Evolutionary conservation across 2,329 filamentous ascomycete genomes (phyloP), one percentile per base, ranked within the genome.

Genomic region (Trichophyton simii): DNA sequence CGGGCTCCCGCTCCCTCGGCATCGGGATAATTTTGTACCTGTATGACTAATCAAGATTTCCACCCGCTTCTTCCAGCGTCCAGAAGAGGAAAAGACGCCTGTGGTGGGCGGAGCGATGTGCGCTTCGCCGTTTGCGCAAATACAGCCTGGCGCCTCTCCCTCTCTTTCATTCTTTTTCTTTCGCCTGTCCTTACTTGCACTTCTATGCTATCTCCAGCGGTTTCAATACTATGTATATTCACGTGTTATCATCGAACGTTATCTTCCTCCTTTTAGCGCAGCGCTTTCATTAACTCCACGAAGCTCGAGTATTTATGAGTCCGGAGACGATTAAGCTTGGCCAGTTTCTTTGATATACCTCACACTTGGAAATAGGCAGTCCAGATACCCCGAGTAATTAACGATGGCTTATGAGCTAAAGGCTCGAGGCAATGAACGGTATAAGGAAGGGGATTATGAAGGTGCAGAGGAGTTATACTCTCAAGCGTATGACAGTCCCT

Each of bases 401-500:
- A 20, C 31, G n/a, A 74, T 74, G 72, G 67, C 73, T 6, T 71
- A 72, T 61, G 73, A 73, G 57, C 67, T 77, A 25, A 77, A 76
- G 65, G 69, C 75, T 57, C 76, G 74, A 65, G 77, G 76, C 61
- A 78, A 79, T 61, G 69, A 74, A 66, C 74, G 75, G 66, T 79
- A 72, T 70, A 77, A 78, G 61, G 69, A 73, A 36, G 76, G 74
- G 13, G 72, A 78, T 52, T 78, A 72, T 65, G 71, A 67, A 58
- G 76, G 75, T 20, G 77, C 77, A 18, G 77, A 79, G 67, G 73
- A 77, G n/a, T 67, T 72, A 57, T 79, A 73, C 65, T 76, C 76
- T 4, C 75, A 78, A 71, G 77, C 76, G 76, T 77, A 67, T 68
- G 72, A 9, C 18, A 36, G 15, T 18, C 18, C 11, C 22, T 28